Evolutionary conservation across 2,329 filamentous ascomycete species (phyloP), one percentile per base, ranked within the genome.

Genomic region (Ceratocystis cubensis): DNA sequence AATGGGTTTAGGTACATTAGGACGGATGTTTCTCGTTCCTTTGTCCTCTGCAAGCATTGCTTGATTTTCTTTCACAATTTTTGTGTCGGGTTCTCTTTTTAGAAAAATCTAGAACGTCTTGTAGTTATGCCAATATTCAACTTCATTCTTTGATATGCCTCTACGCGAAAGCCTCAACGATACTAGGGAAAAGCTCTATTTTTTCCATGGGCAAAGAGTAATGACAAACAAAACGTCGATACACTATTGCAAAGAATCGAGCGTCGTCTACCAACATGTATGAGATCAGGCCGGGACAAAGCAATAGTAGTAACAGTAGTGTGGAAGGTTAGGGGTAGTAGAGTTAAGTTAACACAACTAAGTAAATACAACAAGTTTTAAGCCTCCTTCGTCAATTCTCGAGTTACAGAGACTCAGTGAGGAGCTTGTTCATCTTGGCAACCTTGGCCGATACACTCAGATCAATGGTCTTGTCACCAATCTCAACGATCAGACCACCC

Each of bases 401-500:
- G 13, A 68, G 91, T 89, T 96, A 99, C 89, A 99, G 83, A 78
- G 88, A 84, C 80, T 99, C 94, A 73, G 84, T 92, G 76, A 99
- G 88, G 77, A 96, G 87, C 88, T 97, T 99, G 90, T 99, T 99
- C 85, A 99, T 90, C 86, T 91, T 96, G 77, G 89, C 84, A 79
- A 99, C 88, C 84, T 93, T 95, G 77, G 89, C 83, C 63, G 93
- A 93, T 75, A 99, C 92, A 79, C 88, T 94, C 73, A 96, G 88
- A 80, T 99, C 94, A 76, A 99, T 96, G 77, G 93, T 97, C 76
- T 93, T 89, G 84, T 97, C 93, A 74, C 92, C 93, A 72, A 97
- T 88, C 81, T 97, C 93, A 75, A 99, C 93, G 71, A 99, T 80
- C 72, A 99, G 86, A 70, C 94, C 94, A 71, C 94, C 94, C 71